Evolutionary conservation across 805 yeast species (phyloP), one percentile per base, ranked within the genome.

Genomic region (Cyberlindnera mississippiensis): DNA sequence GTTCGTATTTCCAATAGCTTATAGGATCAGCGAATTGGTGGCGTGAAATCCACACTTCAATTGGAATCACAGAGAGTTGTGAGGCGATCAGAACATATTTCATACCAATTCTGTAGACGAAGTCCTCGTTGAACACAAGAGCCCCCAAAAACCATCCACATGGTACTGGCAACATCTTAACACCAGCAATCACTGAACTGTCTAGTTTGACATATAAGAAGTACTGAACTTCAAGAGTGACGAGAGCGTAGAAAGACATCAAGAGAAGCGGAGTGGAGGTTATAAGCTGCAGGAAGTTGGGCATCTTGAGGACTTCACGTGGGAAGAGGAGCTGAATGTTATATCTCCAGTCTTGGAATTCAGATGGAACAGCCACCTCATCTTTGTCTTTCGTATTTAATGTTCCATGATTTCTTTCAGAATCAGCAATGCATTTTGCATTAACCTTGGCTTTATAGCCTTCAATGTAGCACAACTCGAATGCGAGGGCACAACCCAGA

Each of bases 161-260:
- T 3, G 65, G 44, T 9, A 61, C 15, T 2, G 74, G 71, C 1
- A 70, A 43, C 4, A 59, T 42, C 41, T 67, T 70, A 4, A 67
- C 52, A 2, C 69, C 66, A 0, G 73, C 55, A 4, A 67, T 40
- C 5, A 71, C 39, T 1, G 68, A 57, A 5, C 64, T 45, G 35
- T 63, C 49, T 6, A 44, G 41, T 3, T 62, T 61, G 13, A 61
- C 49, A 28, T 46, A 54, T 28, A 50, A 49, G 35, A 63, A 53
- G 40, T 60, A 63, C 28, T 63, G 57, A 15, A 56, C 51, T 24
- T 52, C 40, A 4, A 46, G 37, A 4, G 55, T 49, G 36, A 60
- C 42, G n/a, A 43, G 20, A 4, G 49, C 49, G 16, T 59, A 52
- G 16, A 56, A 45, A 10, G 47, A 33, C 4, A 57, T 51, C 42